Conservation (phyloP, 805 yeast species). For the Saccharomycopsis sp. region DNA sequence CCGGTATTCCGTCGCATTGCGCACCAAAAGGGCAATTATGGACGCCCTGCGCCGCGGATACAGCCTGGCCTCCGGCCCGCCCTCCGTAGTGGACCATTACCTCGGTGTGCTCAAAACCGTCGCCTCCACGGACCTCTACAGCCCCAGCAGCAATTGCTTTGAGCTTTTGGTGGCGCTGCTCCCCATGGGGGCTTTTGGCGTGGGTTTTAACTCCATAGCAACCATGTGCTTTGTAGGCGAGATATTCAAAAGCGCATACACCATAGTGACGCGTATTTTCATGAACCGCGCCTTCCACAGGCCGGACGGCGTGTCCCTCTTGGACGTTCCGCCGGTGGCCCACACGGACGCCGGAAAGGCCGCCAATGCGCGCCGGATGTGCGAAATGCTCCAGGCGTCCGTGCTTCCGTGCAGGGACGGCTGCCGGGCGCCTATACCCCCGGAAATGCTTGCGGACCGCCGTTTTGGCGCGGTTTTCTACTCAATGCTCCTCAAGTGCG, state of each 20-base stretch:
- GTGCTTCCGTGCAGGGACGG: background rate
- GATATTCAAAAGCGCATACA: slow-evolving; percentile 39
- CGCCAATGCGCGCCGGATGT: background rate
- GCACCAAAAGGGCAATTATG: slow-evolving; percentile 23
- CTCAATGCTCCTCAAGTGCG: slow-evolving; percentile 47
- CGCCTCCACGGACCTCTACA: slow-evolving; percentile 30
- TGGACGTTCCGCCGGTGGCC: slow-evolving; percentile 24
- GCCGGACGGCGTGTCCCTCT: slow-evolving; percentile 7
- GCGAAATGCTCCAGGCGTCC: background rate
- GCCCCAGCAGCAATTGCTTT: slow-evolving; percentile 44
- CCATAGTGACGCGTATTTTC: slow-evolving; percentile 22
- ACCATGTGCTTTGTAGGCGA: slow-evolving; percentile 45
- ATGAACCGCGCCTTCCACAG: slow-evolving; percentile 4
- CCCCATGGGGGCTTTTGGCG: slow-evolving; percentile 41
- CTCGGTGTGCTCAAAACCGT: slow-evolving; percentile 32
- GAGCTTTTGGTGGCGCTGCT: slow-evolving; percentile 43
- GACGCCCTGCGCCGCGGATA: slow-evolving; percentile 14
- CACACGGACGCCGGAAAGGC: slow-evolving; percentile 26
- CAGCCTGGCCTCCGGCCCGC: slow-evolving; percentile 16
- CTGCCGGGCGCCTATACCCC: background rate
- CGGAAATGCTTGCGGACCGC: background rate
- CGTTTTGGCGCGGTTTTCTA: slow-evolving; percentile 37
- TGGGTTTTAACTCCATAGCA: slow-evolving; percentile 41
- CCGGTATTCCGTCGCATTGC: slow-evolving; percentile 24
- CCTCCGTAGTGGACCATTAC: slow-evolving; percentile 23